These are phyloP conservation scores for Fusarium aywerte DNA, from an alignment of 2,329 filamentous ascomycete genomes.

Conservation along the genomic window DNA sequence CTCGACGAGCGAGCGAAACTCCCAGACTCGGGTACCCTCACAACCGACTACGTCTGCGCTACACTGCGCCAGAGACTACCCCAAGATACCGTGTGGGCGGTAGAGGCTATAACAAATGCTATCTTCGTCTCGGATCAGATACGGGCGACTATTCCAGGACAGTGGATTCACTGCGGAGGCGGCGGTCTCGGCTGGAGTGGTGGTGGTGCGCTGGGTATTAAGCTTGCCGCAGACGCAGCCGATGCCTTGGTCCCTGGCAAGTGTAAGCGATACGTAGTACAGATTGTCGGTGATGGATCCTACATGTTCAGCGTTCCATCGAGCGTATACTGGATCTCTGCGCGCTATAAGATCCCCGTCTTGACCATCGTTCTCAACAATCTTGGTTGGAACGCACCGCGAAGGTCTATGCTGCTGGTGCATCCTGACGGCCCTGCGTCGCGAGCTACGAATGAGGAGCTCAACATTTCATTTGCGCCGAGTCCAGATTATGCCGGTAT, in stretches of 20 bases:
- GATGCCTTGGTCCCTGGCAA: background rate
- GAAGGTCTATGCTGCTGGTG: conserved; percentile 2
- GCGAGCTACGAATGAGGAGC: conserved; percentile 1
- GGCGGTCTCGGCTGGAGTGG: conserved; percentile 24
- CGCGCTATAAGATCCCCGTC: conserved; percentile 4
- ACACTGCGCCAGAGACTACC: background rate
- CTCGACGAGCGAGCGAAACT: background rate
- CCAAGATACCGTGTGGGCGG: background rate
- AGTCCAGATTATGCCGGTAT: conserved; percentile 19
- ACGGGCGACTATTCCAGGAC: conserved; percentile 5
- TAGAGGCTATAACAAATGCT: conserved; percentile 20
- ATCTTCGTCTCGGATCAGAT: conserved; percentile 2
- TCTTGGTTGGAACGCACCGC: conserved; percentile 13
- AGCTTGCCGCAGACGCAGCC: conserved; percentile 8
- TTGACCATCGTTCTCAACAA: conserved; percentile 24
- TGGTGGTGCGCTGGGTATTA: conserved; percentile 12
- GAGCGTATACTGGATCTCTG: conserved; percentile 31
- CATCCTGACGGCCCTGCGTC: conserved; percentile 19
- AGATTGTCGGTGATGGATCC: conserved; percentile 22
- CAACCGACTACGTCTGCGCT: conserved; percentile 4
- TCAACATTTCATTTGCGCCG: conserved; percentile 17
- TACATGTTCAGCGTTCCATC: conserved; percentile 24
- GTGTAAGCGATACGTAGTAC: conserved; percentile 5
- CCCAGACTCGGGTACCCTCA: background rate
- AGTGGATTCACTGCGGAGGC: conserved; percentile 22